These are phyloP conservation scores for Gonapodya prolifera DNA, from an alignment of 192 early-diverging fungal species.

Conservation along the genomic window DNA sequence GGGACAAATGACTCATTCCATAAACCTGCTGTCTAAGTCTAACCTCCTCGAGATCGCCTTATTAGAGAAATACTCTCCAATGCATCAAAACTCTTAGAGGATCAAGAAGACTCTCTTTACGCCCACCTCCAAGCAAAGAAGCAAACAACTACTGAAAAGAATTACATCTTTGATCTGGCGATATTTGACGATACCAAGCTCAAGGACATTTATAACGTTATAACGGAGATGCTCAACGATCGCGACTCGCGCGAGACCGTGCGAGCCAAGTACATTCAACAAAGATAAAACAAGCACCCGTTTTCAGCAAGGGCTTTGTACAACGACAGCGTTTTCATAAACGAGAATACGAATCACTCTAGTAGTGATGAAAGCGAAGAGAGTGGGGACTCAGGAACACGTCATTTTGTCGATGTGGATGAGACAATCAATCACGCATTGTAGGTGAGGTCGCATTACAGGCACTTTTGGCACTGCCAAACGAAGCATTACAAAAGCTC, in stretches of 20 bases:
- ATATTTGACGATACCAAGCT: neutral
- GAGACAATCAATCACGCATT: neutral
- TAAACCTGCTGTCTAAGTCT: neutral
- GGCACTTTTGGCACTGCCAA: neutral
- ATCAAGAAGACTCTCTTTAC: neutral
- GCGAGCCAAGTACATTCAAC: neutral
- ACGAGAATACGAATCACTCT: neutral
- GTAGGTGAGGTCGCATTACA: neutral
- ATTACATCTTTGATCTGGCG: neutral
- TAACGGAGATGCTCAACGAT: neutral
- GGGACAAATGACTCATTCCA: neutral
- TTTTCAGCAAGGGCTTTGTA: neutral
- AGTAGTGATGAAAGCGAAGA: conserved; percentile 1
- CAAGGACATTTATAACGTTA: neutral
- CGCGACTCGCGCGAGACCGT: neutral
- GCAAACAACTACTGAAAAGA: neutral
- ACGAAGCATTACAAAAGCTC: neutral
- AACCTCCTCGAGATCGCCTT: neutral
- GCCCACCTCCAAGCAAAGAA: neutral
- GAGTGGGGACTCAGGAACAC: neutral
- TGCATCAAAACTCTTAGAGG: neutral
- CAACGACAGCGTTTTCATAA: neutral
- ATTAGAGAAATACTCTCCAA: neutral
- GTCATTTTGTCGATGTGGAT: neutral
- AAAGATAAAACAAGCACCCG: neutral